These are phyloP conservation scores for Penicillium corylophilum DNA, from an alignment of 2,329 filamentous ascomycete genomes.

Conservation along the genomic window DNA sequence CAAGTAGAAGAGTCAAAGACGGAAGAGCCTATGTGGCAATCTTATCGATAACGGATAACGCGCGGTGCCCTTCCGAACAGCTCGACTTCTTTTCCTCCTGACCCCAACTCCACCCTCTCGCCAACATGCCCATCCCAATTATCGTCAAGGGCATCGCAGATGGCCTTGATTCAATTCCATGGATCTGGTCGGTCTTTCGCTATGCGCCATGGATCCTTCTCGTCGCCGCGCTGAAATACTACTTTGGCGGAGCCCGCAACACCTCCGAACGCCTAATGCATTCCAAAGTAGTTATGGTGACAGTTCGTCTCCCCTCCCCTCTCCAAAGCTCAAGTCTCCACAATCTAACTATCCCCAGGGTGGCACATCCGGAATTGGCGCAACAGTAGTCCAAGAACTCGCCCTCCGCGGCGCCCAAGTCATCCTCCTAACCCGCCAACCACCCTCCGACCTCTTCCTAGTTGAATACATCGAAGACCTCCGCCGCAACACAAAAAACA, in stretches of 20 bases:
- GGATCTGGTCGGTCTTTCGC: slow-evolving; percentile 54
- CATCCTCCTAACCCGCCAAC: slow-evolving; percentile 80
- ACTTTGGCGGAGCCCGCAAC: slow-evolving; percentile 73
- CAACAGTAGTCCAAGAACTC: slow-evolving; percentile 70
- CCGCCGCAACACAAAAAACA: slow-evolving; percentile 71
- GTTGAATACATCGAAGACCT: slow-evolving; percentile 91
- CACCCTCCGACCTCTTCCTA: slow-evolving; percentile 80
- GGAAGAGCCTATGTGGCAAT: background rate
- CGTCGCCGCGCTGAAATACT: slow-evolving; percentile 66
- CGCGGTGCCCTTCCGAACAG: slow-evolving; percentile 18
- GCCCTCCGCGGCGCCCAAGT: slow-evolving; percentile 84
- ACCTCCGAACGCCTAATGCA: slow-evolving; percentile 80
- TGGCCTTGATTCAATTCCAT: slow-evolving; percentile 56
- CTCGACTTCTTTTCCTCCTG: slow-evolving; percentile 9
- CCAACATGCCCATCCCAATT: slow-evolving; percentile 62
- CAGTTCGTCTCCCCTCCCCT: slow-evolving; percentile 53
- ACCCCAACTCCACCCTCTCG: background rate
- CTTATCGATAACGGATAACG: slow-evolving; percentile 17
- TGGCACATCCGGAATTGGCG: slow-evolving; percentile 90
- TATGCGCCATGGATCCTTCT: slow-evolving; percentile 52
- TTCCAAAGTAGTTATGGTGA: slow-evolving; percentile 89
- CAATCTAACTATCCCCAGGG: slow-evolving; percentile 54
- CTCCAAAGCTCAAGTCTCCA: background rate
- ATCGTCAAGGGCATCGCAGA: slow-evolving; percentile 54
- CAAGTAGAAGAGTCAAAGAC: slow-evolving; percentile 2